Evolutionary conservation across 208 protist species (phyloP).

Genomic region (Naegleria fowleri): DNA sequence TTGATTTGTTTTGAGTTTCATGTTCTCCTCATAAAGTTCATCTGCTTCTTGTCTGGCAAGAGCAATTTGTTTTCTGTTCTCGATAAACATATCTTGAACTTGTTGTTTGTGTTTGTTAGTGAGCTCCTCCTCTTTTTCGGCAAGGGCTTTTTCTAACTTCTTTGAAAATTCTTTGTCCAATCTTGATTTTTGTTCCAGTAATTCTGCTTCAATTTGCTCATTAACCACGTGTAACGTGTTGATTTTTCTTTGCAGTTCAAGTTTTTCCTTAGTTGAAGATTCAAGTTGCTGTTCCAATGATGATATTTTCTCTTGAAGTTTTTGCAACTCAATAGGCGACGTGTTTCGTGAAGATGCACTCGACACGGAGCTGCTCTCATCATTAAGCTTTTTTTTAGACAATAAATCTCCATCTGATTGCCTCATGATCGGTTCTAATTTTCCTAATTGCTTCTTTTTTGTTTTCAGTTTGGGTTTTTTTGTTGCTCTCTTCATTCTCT

Average conservation of each 20-base stretch:
- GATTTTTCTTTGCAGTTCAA: neutral
- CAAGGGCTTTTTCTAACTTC: neutral
- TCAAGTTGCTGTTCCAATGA: neutral
- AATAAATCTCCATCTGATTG: neutral
- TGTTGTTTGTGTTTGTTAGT: neutral
- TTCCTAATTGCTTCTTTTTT: neutral
- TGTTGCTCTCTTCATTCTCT: slow-evolving; percentile 44
- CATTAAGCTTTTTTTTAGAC: neutral
- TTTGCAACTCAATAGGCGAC: neutral
- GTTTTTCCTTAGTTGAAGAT: neutral
- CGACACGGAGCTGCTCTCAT: neutral
- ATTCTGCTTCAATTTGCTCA: neutral
- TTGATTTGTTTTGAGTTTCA: neutral
- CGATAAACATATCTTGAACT: neutral
- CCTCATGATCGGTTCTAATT: neutral
- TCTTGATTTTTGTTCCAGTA: neutral
- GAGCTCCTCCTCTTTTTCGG: neutral
- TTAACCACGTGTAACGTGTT: neutral
- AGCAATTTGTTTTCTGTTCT: neutral
- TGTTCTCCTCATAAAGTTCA: neutral
- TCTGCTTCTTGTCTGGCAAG: neutral
- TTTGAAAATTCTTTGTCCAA: neutral
- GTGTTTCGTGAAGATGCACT: neutral
- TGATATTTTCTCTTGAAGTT: neutral
- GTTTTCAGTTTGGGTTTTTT: neutral